Evolutionary conservation across 2,329 filamentous ascomycete species (phyloP).

Genomic region (Leptographium lundbergii): DNA sequence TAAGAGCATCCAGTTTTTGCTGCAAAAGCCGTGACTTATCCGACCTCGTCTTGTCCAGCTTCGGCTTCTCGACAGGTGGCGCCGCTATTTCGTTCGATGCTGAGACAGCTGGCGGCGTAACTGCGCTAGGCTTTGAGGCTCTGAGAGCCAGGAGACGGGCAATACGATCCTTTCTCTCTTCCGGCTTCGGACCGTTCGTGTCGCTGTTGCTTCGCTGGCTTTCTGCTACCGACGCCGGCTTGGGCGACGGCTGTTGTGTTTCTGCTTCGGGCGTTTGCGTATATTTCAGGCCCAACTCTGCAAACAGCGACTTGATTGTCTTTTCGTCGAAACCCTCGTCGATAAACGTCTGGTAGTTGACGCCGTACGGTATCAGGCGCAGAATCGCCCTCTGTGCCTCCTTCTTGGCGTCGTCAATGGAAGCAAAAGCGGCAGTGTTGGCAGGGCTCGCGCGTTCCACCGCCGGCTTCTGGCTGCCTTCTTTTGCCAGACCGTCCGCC

Average conservation of each 20-base stretch:
- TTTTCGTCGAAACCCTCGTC: constrained; percentile 56
- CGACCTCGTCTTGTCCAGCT: constrained; percentile 21
- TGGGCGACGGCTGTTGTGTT: background rate
- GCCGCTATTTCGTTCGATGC: constrained; percentile 29
- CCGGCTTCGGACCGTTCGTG: constrained; percentile 11
- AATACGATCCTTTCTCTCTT: constrained; percentile 65
- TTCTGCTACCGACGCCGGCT: background rate
- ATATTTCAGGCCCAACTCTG: constrained; percentile 50
- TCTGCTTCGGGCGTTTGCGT: constrained; percentile 8
- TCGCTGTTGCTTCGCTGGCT: background rate
- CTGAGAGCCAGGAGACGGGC: constrained; percentile 57
- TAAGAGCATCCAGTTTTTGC: constrained; percentile 65
- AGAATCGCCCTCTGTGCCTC: constrained; percentile 56
- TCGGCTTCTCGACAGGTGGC: background rate
- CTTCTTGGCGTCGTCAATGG: constrained; percentile 32
- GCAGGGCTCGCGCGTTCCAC: background rate
- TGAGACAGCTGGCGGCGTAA: background rate
- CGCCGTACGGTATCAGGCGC: constrained; percentile 50
- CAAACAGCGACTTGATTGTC: constrained; percentile 52
- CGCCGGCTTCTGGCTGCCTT: background rate
- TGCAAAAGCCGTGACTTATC: constrained; percentile 43
- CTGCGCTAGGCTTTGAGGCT: constrained; percentile 18
- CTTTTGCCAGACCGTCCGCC: background rate
- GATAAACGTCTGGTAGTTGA: constrained; percentile 62
- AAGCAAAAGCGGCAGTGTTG: constrained; percentile 13